A percentile compares a stretch with the other conserved stretches of the same genome.
These are phyloP conservation scores for Boletales sp. DNA, from an alignment of 768 basidiomycete species.

Conservation along the genomic window DNA sequence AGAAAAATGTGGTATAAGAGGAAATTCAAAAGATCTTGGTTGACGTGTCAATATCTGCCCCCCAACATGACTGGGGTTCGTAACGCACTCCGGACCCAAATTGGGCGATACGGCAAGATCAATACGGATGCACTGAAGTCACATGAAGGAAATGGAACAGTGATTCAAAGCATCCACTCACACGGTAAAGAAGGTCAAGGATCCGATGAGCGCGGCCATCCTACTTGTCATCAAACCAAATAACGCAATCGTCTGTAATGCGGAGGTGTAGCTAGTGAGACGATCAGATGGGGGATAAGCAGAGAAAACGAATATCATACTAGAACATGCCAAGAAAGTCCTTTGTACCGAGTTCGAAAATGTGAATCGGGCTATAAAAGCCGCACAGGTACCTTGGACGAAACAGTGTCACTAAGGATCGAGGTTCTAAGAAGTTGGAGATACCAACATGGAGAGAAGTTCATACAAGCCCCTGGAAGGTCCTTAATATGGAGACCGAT, in stretches of 20 bases:
- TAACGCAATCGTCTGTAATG: constrained; percentile 56
- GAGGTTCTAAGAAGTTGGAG: background rate
- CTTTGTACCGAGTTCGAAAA: constrained; percentile 42
- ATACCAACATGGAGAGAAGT: constrained; percentile 43
- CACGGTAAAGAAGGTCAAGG: constrained; percentile 53
- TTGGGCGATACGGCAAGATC: constrained; percentile 36
- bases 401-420: constrained; percentile 7
- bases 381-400: constrained; percentile 40
- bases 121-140: constrained; percentile 30
- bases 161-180: constrained; percentile 25
- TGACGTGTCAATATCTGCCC: constrained; percentile 4
- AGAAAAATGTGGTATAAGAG: constrained; percentile 78
- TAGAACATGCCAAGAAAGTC: constrained; percentile 39
- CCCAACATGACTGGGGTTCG: background rate
- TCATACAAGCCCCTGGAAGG: constrained; percentile 54
- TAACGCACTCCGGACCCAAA: constrained; percentile 38
- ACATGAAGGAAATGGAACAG: constrained; percentile 13
- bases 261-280: constrained; percentile 28
- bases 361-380: constrained; percentile 31
- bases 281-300: constrained; percentile 4
- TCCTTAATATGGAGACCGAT: constrained; percentile 8
- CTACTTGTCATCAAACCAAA: constrained; percentile 69
- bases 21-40: constrained; percentile 62
- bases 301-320: constrained; percentile 12
- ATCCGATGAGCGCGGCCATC: constrained; percentile 61